These are phyloP conservation scores for Thelephora terrestris DNA, from an alignment of 1,284 basidiomycete genomes.

Conservation along the genomic window DNA sequence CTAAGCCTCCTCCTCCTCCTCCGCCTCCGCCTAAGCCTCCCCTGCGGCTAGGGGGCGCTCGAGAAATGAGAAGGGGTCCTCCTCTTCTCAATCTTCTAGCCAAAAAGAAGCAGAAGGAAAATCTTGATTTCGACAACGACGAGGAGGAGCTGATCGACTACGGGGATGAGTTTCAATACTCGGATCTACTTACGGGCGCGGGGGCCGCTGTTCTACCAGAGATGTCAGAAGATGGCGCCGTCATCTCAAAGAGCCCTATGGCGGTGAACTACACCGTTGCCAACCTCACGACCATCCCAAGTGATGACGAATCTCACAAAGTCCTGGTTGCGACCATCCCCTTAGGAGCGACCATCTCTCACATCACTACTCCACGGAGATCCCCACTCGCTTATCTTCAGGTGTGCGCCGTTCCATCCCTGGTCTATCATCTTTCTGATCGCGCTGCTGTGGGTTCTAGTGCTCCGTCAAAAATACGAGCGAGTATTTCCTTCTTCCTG, in stretches of 20 bases:
- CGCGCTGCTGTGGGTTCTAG: conserved; percentile 18
- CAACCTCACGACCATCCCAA: conserved; percentile 38
- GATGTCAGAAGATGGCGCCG: background rate
- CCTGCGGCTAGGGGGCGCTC: background rate
- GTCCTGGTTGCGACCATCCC: conserved; percentile 39
- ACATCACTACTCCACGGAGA: background rate
- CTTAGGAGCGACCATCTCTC: conserved; percentile 26
- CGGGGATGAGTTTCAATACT: background rate
- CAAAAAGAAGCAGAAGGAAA: background rate
- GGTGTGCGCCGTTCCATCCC: background rate
- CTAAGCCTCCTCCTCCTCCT: background rate
- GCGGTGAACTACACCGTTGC: conserved; percentile 40
- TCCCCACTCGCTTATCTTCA: background rate
- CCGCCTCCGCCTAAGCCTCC: background rate
- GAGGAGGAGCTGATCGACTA: background rate
- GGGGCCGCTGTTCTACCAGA: background rate
- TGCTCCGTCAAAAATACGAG: conserved; percentile 41
- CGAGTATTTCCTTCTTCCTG: conserved; percentile 39
- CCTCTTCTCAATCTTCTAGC: background rate
- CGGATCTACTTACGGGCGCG: background rate
- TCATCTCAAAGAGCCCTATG: conserved; percentile 26
- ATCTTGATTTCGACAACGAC: background rate
- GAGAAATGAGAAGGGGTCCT: background rate
- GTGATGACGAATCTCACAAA: conserved; percentile 42
- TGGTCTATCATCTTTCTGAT: too few species aligned